These are phyloP conservation scores for Capsicum rhomboideum DNA, from an alignment of 257 asterid species.

Conservation along the genomic window DNA sequence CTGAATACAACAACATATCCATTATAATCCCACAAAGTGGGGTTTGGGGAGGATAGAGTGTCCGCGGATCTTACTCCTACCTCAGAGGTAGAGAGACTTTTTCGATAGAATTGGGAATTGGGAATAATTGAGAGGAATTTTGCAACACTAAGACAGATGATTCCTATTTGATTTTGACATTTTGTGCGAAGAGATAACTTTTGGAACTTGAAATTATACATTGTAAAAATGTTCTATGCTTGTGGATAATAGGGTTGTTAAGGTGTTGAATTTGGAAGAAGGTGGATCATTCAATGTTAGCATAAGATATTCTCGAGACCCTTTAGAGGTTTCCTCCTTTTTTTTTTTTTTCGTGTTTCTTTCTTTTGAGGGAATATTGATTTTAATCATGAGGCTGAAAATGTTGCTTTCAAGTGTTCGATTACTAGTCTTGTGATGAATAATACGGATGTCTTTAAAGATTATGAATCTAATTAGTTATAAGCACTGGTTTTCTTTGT, in stretches of 20 bases:
- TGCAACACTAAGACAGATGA: neutral
- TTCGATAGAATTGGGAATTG: too few relatives aligned
- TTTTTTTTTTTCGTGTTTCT: neutral
- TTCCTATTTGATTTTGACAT: neutral
- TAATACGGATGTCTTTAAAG: neutral
- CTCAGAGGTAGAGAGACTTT: too few relatives aligned
- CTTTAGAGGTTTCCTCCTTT: slow-evolving; percentile 3
- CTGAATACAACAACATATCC: too few relatives aligned
- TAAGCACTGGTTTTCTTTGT: neutral
- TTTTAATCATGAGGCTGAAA: neutral
- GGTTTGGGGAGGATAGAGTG: too few relatives aligned
- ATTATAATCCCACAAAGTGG: too few relatives aligned
- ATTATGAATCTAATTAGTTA: neutral
- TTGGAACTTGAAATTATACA: neutral
- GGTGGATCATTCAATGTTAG: slow-evolving; percentile 93
- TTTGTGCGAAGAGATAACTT: neutral
- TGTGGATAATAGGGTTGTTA: slow-evolving; percentile 76
- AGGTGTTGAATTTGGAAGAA: slow-evolving; percentile 79
- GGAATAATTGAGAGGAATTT: neutral
- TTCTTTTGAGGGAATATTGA: slow-evolving; percentile 7
- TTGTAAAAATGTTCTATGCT: slow-evolving; percentile 25
- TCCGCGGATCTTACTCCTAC: too few relatives aligned
- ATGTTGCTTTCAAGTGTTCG: neutral
- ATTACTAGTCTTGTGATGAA: neutral
- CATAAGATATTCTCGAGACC: slow-evolving; percentile 79